phyloP scores from a whole-genome alignment of 1,139 yeast genomes.

The Candida neerlandica region DNA sequence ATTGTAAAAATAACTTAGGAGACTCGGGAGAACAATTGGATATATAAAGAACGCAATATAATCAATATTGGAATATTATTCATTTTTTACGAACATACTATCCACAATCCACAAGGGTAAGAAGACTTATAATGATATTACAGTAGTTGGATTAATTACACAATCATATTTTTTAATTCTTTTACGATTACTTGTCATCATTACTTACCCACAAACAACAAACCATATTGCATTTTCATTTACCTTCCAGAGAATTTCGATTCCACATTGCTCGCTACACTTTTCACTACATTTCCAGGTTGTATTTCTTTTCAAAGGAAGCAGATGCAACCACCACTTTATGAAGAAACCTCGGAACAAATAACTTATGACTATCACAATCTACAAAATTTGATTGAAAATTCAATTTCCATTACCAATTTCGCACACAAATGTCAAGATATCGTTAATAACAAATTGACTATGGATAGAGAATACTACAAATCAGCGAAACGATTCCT shows the following conservation, averaged over 20 bases:
- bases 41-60: neutral
- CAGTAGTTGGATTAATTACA: neutral
- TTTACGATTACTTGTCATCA: neutral
- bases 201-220: neutral
- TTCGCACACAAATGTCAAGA: conserved; percentile 11
- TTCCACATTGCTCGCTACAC: neutral
- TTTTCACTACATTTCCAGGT: neutral
- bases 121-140: neutral
- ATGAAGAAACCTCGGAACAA: conserved; percentile 6
- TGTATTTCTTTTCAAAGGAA: neutral
- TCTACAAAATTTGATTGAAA: conserved; percentile 2
- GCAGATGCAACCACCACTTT: neutral
- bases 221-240: neutral
- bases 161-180: neutral
- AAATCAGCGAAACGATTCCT: conserved; percentile 10
- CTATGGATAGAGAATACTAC: conserved; percentile 10
- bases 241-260: neutral
- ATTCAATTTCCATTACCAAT: conserved; percentile 5
- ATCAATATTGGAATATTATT: neutral
- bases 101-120: neutral
- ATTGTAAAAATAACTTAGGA: neutral
- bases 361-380: conserved; percentile 3
- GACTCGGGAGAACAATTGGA: neutral
- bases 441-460: conserved; percentile 8
- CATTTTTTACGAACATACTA: neutral